Evolutionary conservation across 345 rosid species (phyloP).

Genomic region (Diplotaxis tenuifolia): DNA sequence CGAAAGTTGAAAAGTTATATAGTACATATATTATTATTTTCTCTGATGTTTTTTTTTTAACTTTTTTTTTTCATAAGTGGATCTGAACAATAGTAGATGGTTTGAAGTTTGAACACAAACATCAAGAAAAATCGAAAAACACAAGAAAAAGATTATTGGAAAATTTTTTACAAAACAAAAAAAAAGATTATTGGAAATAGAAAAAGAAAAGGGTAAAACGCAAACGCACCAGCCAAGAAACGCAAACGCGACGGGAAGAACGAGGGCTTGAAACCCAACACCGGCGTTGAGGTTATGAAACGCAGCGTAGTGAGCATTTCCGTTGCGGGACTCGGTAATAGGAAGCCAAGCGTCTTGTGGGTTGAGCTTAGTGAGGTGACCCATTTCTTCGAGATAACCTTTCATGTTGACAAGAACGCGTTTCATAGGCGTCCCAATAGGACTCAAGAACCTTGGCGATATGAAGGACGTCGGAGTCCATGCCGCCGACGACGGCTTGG

Average conservation of each 20-base stretch:
- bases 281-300: conserved; percentile 97
- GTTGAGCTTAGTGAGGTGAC: conserved; percentile 91
- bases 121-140: conserved; percentile 14
- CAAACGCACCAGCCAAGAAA: conserved; percentile 84
- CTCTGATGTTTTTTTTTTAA: not conserved
- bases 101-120: conserved; percentile 13
- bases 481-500: conserved; percentile 60
- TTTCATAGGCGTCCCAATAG: conserved; percentile 98
- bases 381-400: conserved; percentile 87
- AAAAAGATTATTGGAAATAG: not conserved
- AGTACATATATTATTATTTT: not conserved
- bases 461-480: conserved; percentile 98
- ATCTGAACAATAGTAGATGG: conserved; percentile 19
- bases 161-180: not conserved
- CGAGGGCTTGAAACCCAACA: conserved; percentile 90
- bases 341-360: conserved; percentile 99
- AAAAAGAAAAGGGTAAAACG: conserved; percentile 8
- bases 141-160: not conserved
- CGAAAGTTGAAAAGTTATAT: conserved; percentile 14
- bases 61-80: not conserved
- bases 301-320: conserved; percentile 98
- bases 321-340: conserved; percentile 92
- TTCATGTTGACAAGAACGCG: conserved; percentile 91
- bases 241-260: conserved; percentile 92
- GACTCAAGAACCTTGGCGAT: conserved; percentile 90